Base-by-base conservation (phyloP, 2,329 filamentous ascomycete species). In the Diplodia scrobiculata region DNA sequence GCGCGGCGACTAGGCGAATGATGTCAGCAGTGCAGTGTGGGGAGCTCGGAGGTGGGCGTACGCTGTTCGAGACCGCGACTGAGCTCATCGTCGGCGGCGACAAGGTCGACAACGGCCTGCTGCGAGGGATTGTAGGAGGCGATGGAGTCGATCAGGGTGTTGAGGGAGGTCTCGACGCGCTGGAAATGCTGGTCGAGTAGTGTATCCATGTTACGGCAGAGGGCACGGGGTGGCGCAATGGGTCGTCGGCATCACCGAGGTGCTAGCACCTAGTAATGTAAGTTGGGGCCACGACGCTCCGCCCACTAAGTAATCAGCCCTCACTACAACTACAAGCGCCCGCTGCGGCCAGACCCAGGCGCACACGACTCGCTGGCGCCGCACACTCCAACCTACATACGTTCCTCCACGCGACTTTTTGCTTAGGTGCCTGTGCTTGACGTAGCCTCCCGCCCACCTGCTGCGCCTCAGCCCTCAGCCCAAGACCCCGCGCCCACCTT, bases 91-190 rank as follows among this genome's bases (percentile, higher is more conserved):
- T 96, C 90, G 27, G 91, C 91, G 7, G 83, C 81, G 19, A 90
- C 81, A 10, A 96, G 86, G 69, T 92, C 89, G 66, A 85, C 81
- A 5, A 89, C 90, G 29, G 88, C 86, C 41, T 82, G 78, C 4
- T 85, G 80, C 6, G 89, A 91, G 0, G 91, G 91, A 72, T 92
- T 91, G 78, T 93, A 94, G 69, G 91, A 90, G 5, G 90, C 84
- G 68, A 96, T 89, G 0, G 91, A 93, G 75, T 92, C 90, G 71
- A 92, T 88, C 38, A 96, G 82, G 32, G 81, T 86, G 13, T 85
- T 84, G 21, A 96, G 81, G 5, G 80, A 80, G 63, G 75, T 74
- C 66, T 83, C 80, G 51, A 83, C 73, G 67, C 80, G 77, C 69
- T 79, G 74, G 68, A 82, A 82, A 68, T 78, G 80, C 14, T 73